Base-by-base conservation (phyloP, 2,329 filamentous ascomycete species). In the Ophiosphaerella korrae region DNA sequence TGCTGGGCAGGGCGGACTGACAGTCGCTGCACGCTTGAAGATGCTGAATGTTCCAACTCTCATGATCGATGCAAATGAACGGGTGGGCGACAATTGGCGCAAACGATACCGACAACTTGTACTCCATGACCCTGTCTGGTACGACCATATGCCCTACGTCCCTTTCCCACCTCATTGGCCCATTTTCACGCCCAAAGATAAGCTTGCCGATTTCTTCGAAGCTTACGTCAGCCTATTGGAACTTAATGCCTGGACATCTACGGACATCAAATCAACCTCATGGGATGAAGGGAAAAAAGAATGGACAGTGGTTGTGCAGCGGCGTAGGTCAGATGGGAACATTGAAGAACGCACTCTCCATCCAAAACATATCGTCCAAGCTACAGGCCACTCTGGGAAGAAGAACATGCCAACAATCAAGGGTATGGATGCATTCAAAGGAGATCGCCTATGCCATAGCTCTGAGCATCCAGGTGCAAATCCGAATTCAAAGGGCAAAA, bases 41-140 rank as follows among this genome's bases (percentile, higher is more conserved):
- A 75, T 78, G 34, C 62, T 80, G 8, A 72, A 73, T 2, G 53
- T 79, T 4, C 68, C 69, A 1, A 73, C 76, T 24, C 61, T 81
- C 7, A 67, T 80, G n/a, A 67, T 81, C 37, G 78, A 81, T 39
- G 68, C 70, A 21, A 75, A 76, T 29, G 61, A 64, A 18, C 58
- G 68, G 0, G 68, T 80, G 4, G 78, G 79, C 2, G 74, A 79
- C 45, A 77, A 75, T 38, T 81, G 78, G 78, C 66, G 67, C 1
- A 69, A 74, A 41, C 68, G 78, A 41, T 81, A 81, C 52, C 74
- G 77, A 34, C 76, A 76, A 16, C 67, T 76, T 7, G 74, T 75
- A 11, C 70, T 72, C 24, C 74, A 76, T 53, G 74, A 75, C 7
- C 70, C 69, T 5, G 74, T 72, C n/a, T 70, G 70, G 52, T 73